Conservation (phyloP, 495 filamentous ascomycete species). For the Penicillium waksmanii region DNA sequence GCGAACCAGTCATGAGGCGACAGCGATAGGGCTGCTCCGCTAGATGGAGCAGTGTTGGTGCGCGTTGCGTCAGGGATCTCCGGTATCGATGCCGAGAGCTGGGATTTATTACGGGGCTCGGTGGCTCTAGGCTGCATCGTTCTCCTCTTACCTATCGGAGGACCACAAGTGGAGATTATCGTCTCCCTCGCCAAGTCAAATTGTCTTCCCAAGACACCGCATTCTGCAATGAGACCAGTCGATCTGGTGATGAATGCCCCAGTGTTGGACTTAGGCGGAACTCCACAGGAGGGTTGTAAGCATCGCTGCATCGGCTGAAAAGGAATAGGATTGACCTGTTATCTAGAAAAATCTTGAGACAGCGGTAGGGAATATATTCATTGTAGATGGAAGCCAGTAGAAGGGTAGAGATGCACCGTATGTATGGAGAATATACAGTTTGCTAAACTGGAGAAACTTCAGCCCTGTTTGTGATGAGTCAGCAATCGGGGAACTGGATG, state of each 20-base stretch:
- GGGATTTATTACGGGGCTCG: constrained; percentile 27
- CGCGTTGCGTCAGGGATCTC: constrained; percentile 11
- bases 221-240: constrained; percentile 9
- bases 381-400: no score
- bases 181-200: constrained; percentile 16
- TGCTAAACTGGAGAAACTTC: constrained; percentile 3
- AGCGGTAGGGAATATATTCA: no score
- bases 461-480: constrained; percentile 33
- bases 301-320: no score
- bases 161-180: constrained; percentile 19
- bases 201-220: constrained; percentile 11
- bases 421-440: background rate
- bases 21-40: background rate
- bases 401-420: background rate
- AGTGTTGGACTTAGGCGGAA: no score
- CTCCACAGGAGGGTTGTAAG: no score
- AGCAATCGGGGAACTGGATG: constrained; percentile 31
- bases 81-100: constrained; percentile 17
- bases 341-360: no score
- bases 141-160: constrained; percentile 25
- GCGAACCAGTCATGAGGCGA: background rate
- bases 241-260: background rate
- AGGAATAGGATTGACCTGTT: no score
- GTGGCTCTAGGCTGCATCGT: constrained; percentile 32
- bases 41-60: constrained; percentile 7